Conservation (phyloP, 495 filamentous ascomycete genomes). For the Aspergillus incahuasiensis region DNA sequence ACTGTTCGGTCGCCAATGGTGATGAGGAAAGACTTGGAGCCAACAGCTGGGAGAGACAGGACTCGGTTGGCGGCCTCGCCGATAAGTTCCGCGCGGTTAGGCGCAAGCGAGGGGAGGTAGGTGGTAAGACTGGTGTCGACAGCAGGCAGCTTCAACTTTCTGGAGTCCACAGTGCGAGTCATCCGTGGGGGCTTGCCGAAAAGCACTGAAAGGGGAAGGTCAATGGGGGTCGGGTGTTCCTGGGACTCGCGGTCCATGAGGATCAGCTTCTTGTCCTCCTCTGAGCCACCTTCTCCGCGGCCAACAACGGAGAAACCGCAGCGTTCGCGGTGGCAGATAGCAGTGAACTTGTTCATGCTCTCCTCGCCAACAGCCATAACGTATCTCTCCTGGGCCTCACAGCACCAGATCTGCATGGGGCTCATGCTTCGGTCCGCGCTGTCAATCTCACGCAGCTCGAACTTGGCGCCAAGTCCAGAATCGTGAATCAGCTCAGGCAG, state of each 20-base stretch:
- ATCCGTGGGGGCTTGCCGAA: slow-evolving; percentile 90
- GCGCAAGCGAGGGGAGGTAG: slow-evolving; percentile 56
- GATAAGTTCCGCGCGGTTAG: slow-evolving; percentile 57
- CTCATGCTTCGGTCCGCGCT: slow-evolving; percentile 88
- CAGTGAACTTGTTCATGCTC: slow-evolving; percentile 74
- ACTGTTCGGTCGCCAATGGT: slow-evolving; percentile 93
- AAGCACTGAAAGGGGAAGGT: slow-evolving; percentile 83
- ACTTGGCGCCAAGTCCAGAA: slow-evolving; percentile 78
- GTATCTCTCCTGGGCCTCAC: slow-evolving; percentile 93
- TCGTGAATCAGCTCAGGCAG: slow-evolving; percentile 90
- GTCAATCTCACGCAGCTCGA: slow-evolving; percentile 89
- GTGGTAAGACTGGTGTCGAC: slow-evolving; percentile 66
- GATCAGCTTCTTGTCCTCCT: slow-evolving; percentile 65
- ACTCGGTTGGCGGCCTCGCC: slow-evolving; percentile 74
- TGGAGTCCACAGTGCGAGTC: slow-evolving; percentile 70
- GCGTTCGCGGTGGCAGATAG: slow-evolving; percentile 79
- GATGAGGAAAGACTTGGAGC: slow-evolving; percentile 94
- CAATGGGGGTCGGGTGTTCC: slow-evolving; percentile 74
- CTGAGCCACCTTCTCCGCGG: slow-evolving; percentile 57
- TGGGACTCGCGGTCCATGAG: slow-evolving; percentile 77
- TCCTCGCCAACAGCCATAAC: slow-evolving; percentile 78
- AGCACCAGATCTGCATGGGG: slow-evolving; percentile 95
- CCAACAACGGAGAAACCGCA: slow-evolving; percentile 95
- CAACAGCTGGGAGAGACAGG: slow-evolving; percentile 79
- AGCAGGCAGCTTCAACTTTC: slow-evolving; percentile 59